Base-by-base conservation (phyloP, 768 basidiomycete species). In the Psilocybe subaeruginosa region DNA sequence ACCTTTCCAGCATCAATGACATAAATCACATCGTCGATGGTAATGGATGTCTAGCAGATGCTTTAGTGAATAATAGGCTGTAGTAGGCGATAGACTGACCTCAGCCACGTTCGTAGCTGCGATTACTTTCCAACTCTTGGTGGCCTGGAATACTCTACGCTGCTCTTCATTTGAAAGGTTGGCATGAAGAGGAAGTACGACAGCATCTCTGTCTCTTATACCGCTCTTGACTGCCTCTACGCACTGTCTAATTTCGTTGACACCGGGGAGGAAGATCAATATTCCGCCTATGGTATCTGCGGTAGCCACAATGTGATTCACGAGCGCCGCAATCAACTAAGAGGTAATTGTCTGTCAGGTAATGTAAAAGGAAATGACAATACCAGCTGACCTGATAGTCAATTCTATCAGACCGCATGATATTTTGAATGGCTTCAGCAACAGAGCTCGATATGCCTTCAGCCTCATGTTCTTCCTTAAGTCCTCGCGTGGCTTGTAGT, bases 21-120 rank as follows among this genome's bases (percentile, higher is more conserved):
- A 67, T 91, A 93, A 39, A 90, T 80, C 23, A 96, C 83, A 67
- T 96, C 94, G 67, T 95, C 91, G 58, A 97, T 94, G 0, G 94
- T 95, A 56, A 96, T 91, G 2, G 92, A 93, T 1, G 93, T 95
- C 87, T 95, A 8, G 48, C 54, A 52, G 33, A 53, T 9, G 29
- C 35, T n/a, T 58, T 19, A 57, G 46, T 9, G 7, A n/a, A 37
- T 11, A 16, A 58, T 50, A 0, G 6, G 43, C 54, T 31, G 53
- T 23, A 4, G 27, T 46, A 11, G 54, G 14, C 9, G 23, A 50
- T 9, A 55, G 39, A 61, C 79, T 56, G 59, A 88, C 92, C 82
- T 95, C 93, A 5, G 93, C 93, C 31, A 98, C 92, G 69, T 97
- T 97, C 3, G 96, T 97, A 0, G 94, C 85, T 0, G 87, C 92